Evolutionary conservation across 2,329 filamentous ascomycete genomes (phyloP), one percentile per base, ranked within the genome.

Genomic region (Samsoniella hepiali): DNA sequence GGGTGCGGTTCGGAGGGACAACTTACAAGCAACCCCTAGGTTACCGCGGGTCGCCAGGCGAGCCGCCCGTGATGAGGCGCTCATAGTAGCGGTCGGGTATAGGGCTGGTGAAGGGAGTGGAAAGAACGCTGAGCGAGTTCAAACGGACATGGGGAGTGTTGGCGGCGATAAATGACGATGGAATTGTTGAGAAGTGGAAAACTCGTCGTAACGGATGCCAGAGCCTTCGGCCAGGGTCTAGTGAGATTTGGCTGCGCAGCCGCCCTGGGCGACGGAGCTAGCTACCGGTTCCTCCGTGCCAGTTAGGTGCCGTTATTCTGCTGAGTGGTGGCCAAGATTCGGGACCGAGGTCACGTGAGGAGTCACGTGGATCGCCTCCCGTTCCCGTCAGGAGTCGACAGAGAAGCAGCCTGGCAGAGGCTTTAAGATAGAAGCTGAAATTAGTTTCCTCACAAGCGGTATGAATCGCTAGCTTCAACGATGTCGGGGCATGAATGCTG

Each of bases 11-110:
- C 27, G 6, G 31, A 13, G 17, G 47, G 49, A 63, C 67, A 72
- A 66, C 76, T 74, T 73, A 83, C 81, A 77, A 71, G 78, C 76
- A 54, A 78, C 78, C 70, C 81, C 67, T 68, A 86, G 79, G 67
- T 82, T 80, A 76, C 82, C 84, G 68, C 82, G 77, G 69, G 80
- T 75, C 66, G 82, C 83, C 78, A 82, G 77, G 65, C 82, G 82
- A 75, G 82, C 83, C 70, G 84, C 79, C 71, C 74, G 80, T 65
- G 83, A 77, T 55, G 84, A 84, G 71, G 82, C 80, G 79, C 83
- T 85, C 83, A 86, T 86, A 67, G 68, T 71, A 70, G 34, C 31
- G 34, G 29, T 36, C 6, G 34, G 15, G 8, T 36, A 27, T 40
- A 63, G 50, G 4, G 8, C n/a, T 57, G 5, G 47, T 38, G 44